A percentile compares a stretch with the other conserved stretches of the same genome.
Conservation (phyloP, 768 basidiomycete genomes). For the Kwoniella mangroviensis region DNA sequence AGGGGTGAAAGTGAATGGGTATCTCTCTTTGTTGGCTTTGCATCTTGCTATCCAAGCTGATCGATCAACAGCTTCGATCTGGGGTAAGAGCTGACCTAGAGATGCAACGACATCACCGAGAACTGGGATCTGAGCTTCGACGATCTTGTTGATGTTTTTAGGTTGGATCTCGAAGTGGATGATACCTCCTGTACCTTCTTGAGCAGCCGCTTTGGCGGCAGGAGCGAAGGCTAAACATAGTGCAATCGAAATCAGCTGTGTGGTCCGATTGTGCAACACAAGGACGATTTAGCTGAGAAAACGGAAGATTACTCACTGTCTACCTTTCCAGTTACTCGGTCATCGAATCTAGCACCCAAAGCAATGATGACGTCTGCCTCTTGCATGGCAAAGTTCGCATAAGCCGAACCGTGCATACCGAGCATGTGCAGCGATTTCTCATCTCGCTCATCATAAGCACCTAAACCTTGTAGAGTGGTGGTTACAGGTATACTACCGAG, state of each 20-base stretch:
- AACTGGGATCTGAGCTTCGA: constrained; percentile 90
- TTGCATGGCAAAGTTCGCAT: constrained; percentile 98
- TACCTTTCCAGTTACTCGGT: constrained; percentile 93
- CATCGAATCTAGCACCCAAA: constrained; percentile 94
- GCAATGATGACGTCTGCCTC: constrained; percentile 97
- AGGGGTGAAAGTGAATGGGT: constrained; percentile 85
- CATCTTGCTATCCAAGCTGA: constrained; percentile 83
- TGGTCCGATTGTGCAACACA: too few species aligned
- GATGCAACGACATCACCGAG: constrained; percentile 90
- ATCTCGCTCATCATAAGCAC: constrained; percentile 90
- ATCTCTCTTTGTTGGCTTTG: constrained; percentile 78
- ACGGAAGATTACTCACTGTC: constrained; percentile 64
- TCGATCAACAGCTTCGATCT: constrained; percentile 67
- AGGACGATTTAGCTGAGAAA: too few species aligned
- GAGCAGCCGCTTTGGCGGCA: constrained; percentile 81
- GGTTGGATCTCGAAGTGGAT: constrained; percentile 99
- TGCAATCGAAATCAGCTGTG: too few species aligned
- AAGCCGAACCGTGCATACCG: constrained; percentile 97
- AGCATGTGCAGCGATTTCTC: constrained; percentile 91
- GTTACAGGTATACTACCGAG: constrained; percentile 95
- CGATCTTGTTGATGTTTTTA: constrained; percentile 99
- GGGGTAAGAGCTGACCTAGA: constrained; percentile 77
- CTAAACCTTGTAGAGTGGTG: constrained; percentile 93
- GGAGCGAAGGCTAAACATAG: constrained; percentile 97
- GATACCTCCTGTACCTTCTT: constrained; percentile 86